Evolutionary conservation across 2,329 filamentous ascomycete species (phyloP).

Genomic region (Mollisiaceae sp.): DNA sequence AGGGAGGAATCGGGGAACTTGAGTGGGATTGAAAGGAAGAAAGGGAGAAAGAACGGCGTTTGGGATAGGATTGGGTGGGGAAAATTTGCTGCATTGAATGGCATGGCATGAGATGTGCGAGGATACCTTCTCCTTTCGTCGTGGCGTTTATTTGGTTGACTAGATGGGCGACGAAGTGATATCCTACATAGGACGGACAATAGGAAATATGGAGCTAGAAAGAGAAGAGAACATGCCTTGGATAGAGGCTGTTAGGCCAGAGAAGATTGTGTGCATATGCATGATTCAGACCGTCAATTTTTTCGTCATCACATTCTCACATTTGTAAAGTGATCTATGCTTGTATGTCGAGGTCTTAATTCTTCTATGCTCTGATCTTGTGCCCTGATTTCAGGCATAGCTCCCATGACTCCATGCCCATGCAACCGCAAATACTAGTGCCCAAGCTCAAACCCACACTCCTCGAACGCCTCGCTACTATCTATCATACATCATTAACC

Average conservation of each 20-base stretch:
- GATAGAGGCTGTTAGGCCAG: conserved; percentile 2
- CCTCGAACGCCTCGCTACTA: conserved; percentile 15
- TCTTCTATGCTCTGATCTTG: conserved; percentile 1
- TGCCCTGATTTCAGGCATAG: background rate
- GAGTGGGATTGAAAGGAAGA: background rate
- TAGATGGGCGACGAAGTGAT: conserved; percentile 3
- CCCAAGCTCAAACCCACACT: background rate
- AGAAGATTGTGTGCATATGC: background rate
- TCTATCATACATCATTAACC: conserved; percentile 8
- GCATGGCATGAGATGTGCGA: background rate
- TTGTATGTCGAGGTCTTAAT: background rate
- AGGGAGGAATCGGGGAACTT: background rate
- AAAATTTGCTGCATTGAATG: conserved; percentile 16
- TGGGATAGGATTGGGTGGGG: conserved; percentile 4
- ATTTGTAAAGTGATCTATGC: background rate
- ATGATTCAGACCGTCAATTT: background rate
- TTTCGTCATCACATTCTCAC: background rate
- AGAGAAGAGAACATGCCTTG: background rate
- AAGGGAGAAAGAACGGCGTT: background rate
- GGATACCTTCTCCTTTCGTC: background rate
- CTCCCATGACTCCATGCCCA: background rate
- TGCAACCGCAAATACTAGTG: background rate
- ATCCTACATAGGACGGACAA: background rate
- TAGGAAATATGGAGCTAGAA: conserved; percentile 5
- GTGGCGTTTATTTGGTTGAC: conserved; percentile 1